Conservation (phyloP, 345 rosid species). For the Gossypium raimondii region DNA sequence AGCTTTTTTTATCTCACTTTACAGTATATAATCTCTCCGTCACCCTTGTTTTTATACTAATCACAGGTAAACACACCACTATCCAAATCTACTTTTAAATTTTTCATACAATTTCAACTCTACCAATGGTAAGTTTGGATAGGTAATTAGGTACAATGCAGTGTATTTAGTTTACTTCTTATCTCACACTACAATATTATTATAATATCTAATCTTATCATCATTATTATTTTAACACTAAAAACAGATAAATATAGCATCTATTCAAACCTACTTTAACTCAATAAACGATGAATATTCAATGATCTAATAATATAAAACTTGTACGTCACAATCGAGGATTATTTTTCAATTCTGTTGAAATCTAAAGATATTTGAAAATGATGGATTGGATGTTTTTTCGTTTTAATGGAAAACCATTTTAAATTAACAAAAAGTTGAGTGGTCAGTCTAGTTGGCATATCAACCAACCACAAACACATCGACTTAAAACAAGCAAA, state of each 20-base stretch:
- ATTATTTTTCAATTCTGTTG: neutral
- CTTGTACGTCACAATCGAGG: neutral
- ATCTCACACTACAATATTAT: fast-evolving
- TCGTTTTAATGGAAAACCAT: neutral
- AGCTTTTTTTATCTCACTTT: too few relatives aligned
- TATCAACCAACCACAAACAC: neutral
- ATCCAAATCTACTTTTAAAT: too few relatives aligned
- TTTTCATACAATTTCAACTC: too few relatives aligned
- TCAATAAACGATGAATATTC: too few relatives aligned
- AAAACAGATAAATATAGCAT: fast-evolving
- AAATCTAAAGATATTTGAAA: neutral
- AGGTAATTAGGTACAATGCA: fast-evolving
- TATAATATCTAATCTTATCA: too few relatives aligned
- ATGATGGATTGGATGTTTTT: neutral
- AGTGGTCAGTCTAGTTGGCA: neutral
- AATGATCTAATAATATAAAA: neutral
- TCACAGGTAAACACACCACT: too few relatives aligned
- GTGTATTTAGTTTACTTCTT: too few relatives aligned
- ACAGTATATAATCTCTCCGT: fast-evolving
- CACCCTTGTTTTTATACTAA: fast-evolving
- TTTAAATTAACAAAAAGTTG: neutral
- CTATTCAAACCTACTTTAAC: fast-evolving
- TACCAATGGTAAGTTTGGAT: fast-evolving
- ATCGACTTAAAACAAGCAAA: neutral
- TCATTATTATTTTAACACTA: too few relatives aligned